Percentiles rank a stretch among this genome's conserved stretches.
These are phyloP conservation scores for Ganoderma leucocontextum DNA, from an alignment of 1,284 basidiomycete species.

Conservation along the genomic window DNA sequence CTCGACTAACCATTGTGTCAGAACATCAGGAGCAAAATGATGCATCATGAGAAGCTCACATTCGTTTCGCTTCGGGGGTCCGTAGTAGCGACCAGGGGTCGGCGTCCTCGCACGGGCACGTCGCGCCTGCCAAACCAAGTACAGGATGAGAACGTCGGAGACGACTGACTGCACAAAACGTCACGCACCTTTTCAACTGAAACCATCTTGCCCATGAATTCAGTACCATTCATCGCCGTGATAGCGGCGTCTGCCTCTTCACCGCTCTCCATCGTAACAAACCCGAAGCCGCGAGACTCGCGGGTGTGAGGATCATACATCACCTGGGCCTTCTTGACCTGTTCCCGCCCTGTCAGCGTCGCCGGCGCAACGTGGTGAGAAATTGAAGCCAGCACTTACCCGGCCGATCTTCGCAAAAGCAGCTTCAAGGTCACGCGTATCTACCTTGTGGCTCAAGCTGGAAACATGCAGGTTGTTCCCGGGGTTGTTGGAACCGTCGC, in stretches of 20 bases:
- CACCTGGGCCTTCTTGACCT: conserved; percentile 91
- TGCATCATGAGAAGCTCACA: conserved; percentile 43
- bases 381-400: conserved; percentile 57
- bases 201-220: conserved; percentile 86
- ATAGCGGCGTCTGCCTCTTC: conserved; percentile 94
- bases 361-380: neutral
- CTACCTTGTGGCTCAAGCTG: conserved; percentile 81
- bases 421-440: conserved; percentile 88
- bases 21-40: neutral
- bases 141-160: no score
- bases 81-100: conserved; percentile 94
- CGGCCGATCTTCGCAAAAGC: conserved; percentile 90
- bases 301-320: conserved; percentile 98
- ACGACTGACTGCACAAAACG: neutral
- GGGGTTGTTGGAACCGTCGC: conserved; percentile 70
- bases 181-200: conserved; percentile 85
- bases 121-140: conserved; percentile 70
- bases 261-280: conserved; percentile 91
- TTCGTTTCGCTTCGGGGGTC: conserved; percentile 84
- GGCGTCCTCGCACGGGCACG: conserved; percentile 94
- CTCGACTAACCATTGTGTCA: conserved; percentile 54
- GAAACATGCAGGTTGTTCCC: conserved; percentile 98
- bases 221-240: conserved; percentile 82
- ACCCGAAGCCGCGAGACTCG: conserved; percentile 97
- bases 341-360: conserved; percentile 8